phyloP scores from a whole-genome alignment of 2,329 filamentous ascomycete species.

The Ceratocystis ficicola region DNA sequence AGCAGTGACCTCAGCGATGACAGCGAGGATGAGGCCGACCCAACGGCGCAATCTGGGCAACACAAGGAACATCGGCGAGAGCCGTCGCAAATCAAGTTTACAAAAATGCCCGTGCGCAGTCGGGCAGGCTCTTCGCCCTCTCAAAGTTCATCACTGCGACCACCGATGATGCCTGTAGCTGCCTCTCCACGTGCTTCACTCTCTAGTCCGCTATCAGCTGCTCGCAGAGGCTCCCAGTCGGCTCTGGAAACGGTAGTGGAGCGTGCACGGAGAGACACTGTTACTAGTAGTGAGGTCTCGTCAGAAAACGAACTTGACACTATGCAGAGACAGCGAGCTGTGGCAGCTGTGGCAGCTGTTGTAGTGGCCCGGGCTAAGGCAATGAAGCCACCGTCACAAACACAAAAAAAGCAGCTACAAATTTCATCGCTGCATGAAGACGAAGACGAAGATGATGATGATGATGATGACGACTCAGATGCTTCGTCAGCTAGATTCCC shows the following conservation, averaged over 20 bases:
- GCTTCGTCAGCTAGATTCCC: constrained; percentile 51
- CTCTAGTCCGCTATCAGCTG: constrained; percentile 26
- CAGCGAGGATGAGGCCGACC: constrained; percentile 65
- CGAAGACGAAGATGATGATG: constrained; percentile 47
- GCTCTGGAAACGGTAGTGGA: constrained; percentile 59
- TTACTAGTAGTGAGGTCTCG: constrained; percentile 71
- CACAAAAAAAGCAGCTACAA: constrained; percentile 38
- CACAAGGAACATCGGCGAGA: constrained; percentile 38
- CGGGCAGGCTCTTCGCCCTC: constrained; percentile 82
- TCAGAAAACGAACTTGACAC: constrained; percentile 69
- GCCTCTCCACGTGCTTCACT: constrained; percentile 35
- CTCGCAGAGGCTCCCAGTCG: constrained; percentile 56
- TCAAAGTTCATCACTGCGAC: constrained; percentile 51
- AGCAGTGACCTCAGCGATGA: constrained; percentile 77
- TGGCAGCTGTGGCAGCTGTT: constrained; percentile 43
- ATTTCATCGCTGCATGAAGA: constrained; percentile 45
- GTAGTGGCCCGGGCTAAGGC: constrained; percentile 31
- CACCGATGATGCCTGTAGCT: constrained; percentile 35
- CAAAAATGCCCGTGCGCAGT: constrained; percentile 81
- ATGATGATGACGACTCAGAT: constrained; percentile 46
- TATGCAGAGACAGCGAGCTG: constrained; percentile 52
- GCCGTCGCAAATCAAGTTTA: constrained; percentile 85
- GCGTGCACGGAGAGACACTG: constrained; percentile 58
- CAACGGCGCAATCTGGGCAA: constrained; percentile 41
- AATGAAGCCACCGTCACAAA: constrained; percentile 11